Conservation (phyloP, 2,329 filamentous ascomycete genomes). For the Pseudocercospora eumusae region DNA sequence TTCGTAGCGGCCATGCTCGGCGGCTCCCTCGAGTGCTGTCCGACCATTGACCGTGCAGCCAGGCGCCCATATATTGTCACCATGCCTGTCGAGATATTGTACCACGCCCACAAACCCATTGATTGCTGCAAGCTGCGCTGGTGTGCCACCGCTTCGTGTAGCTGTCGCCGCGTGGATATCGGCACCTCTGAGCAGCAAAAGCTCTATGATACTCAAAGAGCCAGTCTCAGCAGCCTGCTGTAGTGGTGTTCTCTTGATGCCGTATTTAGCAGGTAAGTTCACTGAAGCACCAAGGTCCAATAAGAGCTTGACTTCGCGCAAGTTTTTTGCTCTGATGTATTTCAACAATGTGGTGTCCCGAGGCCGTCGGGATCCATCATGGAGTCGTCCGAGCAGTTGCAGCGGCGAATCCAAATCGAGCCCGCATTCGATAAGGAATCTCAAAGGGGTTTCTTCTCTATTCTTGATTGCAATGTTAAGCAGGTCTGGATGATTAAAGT, state of each 20-base stretch:
- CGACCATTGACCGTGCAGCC: neutral
- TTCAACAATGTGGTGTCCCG: neutral
- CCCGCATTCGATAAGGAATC: neutral
- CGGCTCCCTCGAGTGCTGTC: neutral
- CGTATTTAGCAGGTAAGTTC: neutral
- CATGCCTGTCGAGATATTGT: neutral
- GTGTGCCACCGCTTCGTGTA: neutral
- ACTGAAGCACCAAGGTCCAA: neutral
- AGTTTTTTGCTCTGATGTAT: neutral
- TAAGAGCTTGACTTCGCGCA: neutral
- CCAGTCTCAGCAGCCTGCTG: neutral
- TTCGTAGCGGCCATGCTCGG: neutral
- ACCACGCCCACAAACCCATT: neutral
- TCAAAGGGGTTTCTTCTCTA: neutral
- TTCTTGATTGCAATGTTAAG: no score
- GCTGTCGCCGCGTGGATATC: neutral
- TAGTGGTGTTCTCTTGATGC: constrained; percentile 1
- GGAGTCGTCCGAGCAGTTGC: neutral
- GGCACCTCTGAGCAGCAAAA: neutral
- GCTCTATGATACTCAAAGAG: neutral
- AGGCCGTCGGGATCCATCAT: neutral
- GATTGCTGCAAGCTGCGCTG: neutral
- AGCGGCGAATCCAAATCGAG: neutral
- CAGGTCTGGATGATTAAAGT: no score
- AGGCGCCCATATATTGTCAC: neutral